Base-by-base conservation (phyloP, 257 asterid genomes). In the Solanum microdontum region DNA sequence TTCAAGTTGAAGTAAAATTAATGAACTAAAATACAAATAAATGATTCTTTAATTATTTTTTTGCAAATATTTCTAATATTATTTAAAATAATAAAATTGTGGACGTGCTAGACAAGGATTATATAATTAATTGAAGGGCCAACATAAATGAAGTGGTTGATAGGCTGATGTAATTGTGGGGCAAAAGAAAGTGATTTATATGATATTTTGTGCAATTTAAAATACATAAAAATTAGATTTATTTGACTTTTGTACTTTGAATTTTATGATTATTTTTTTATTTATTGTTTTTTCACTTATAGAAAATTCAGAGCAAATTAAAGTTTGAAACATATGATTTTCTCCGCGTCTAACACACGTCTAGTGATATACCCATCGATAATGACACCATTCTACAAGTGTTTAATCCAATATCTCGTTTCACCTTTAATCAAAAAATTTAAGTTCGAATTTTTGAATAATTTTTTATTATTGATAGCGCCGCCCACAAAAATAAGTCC, bases 401-500 rank as follows among this genome's bases (percentile, higher is more conserved):
- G 30, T 11, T 36, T 21, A 5, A 36, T 36, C 12, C 0, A 0
- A 28, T 3, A 5, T 5, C 4, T 5, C 2, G 7, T 11, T 26
- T 66, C 2, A 0, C 6, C 0, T 5, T 66, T 66, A 5, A 66
- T 66, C 1, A 26, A 0, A 66, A 14, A 26, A 11, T 66, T 66
- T 0, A 1, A 66, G 3, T 62, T n/a, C 5, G 6, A 62, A 0
- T 26, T 66, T 24, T 11, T 2, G 1, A 66, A 1, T 26, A 23
- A 3, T 23, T 8, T 8, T 23, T 3, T 19, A 1, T 8, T 60
- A 7, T 69, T 70, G n/a, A 2, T 0, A 1, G 1, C 0, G 3
- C 1, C 1, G 23, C 0, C 15, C 1, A 14, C n/a, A 70, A 7
- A 70, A 13, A 28, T 6, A 14, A 14, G 11, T 30, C 39, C 0